Evolutionary conservation across 805 yeast genomes (phyloP).

Genomic region (Candida suzukii): DNA sequence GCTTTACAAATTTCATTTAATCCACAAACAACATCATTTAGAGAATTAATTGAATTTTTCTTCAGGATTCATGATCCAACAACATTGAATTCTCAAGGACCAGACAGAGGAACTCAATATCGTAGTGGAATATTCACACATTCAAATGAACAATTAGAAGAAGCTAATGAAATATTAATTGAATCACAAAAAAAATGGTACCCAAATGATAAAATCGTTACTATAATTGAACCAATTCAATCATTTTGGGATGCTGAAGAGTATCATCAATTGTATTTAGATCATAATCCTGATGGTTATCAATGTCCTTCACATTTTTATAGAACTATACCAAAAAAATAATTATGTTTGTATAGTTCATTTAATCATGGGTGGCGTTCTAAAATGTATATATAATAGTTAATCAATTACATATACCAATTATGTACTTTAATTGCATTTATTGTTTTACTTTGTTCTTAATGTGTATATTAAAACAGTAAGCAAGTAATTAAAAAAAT

Average conservation of each 20-base stretch:
- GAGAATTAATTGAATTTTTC: conserved; percentile 71
- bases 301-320: conserved; percentile 86
- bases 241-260: conserved; percentile 92
- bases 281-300: conserved; percentile 78
- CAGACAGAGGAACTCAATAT: conserved; percentile 85
- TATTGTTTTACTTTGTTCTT: too few relatives aligned
- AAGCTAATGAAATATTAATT: conserved; percentile 34
- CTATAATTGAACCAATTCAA: conserved; percentile 59
- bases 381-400: too few relatives aligned
- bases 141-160: conserved; percentile 37
- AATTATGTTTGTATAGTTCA: too few relatives aligned
- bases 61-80: conserved; percentile 95
- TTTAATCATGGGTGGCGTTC: too few relatives aligned
- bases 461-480: too few relatives aligned
- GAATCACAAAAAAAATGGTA: conserved; percentile 70
- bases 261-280: conserved; percentile 81
- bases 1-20: conserved; percentile 78
- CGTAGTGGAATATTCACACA: conserved; percentile 75
- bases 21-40: conserved; percentile 52
- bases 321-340: conserved; percentile 50
- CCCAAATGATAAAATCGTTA: conserved; percentile 59
- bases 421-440: too few relatives aligned
- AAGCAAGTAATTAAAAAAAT: too few relatives aligned
- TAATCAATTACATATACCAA: too few relatives aligned
- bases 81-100: conserved; percentile 74